Evolutionary conservation across 768 basidiomycete species (phyloP), one percentile per base, ranked within the genome.

Genomic region (Leccinellum albellum): DNA sequence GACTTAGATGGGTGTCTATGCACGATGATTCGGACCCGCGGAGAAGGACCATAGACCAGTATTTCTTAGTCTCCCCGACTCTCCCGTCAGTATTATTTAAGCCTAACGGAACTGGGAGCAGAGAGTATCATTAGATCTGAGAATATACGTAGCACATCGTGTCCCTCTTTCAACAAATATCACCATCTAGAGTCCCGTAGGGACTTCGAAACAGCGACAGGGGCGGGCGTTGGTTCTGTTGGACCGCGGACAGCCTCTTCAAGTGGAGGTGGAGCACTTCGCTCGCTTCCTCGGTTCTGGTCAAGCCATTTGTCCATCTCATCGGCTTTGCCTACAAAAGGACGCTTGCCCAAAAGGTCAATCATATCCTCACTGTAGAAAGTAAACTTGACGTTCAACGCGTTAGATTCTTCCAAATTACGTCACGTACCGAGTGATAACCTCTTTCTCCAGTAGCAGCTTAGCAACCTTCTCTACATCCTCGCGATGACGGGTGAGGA

Each of bases 261-360:
- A 12, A 86, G 72, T 3, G 87, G 85, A 37, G 86, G 83, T 21
- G 84, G 84, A n/a, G 84, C 83, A 62, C 82, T 83, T 50, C 80
- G 79, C 64, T 83, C 83, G 35, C 65, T 66, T 40, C 79, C 80
- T 35, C 79, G 80, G 68, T 92, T 83, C 68, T 88, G 83, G 66
- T 96, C 93, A n/a, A 96, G 81, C 89, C 94, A 96, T 70, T 89
- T 91, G 76, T 97, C 94, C 95, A 98, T 97, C 62, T 96, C 93
- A 69, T 96, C 94, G 24, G 83, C 77, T 56, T 83, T 81, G 61
- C 83, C 84, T n/a, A 69, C 74, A 65, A 94, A 94, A 24, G 91
- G 91, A 51, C 91, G 84, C 67, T 88, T 89, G 50, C 92, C 91
- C 40, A 94, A 81, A 17, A 93, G 79, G 40, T 78, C 66, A 59